phyloP scores from a whole-genome alignment of 192 early-diverging fungal genomes.

The Spizellomyces punctatus region DNA sequence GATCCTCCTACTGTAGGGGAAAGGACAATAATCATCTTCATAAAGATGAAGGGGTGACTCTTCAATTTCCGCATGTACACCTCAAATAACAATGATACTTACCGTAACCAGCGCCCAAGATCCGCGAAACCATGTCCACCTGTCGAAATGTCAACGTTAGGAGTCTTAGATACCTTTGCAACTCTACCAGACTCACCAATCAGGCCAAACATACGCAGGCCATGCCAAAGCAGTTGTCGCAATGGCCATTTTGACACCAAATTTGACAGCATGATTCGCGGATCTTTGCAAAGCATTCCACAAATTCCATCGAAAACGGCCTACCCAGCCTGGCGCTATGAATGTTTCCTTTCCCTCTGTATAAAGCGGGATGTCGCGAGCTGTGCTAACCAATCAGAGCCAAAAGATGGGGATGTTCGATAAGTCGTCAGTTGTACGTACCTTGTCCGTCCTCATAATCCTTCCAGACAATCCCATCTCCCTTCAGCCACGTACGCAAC shows the following conservation, averaged over 20 bases:
- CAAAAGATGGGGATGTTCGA: background rate
- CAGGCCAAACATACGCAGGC: slow-evolving; percentile 32
- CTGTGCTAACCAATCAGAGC: background rate
- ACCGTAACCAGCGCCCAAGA: slow-evolving; percentile 82
- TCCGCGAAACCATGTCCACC: slow-evolving; percentile 50
- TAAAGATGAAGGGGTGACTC: background rate
- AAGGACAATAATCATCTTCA: slow-evolving; percentile 69
- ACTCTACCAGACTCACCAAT: slow-evolving; percentile 3
- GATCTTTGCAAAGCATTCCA: slow-evolving; percentile 10
- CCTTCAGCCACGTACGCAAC: slow-evolving; percentile 17
- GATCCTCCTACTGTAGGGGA: slow-evolving; percentile 84
- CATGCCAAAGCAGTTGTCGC: slow-evolving; percentile 17
- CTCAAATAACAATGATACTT: background rate
- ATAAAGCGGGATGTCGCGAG: slow-evolving; percentile 25
- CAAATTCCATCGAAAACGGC: slow-evolving; percentile 3
- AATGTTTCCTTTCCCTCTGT: slow-evolving; percentile 32
- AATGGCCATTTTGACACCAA: slow-evolving; percentile 29
- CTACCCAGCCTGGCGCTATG: slow-evolving; percentile 19
- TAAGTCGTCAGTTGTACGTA: background rate
- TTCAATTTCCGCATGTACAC: too few relatives aligned
- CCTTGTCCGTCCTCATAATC: slow-evolving; percentile 3
- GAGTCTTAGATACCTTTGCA: background rate
- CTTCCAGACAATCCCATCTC: slow-evolving; percentile 1
- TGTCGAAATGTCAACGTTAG: background rate
- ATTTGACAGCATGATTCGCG: slow-evolving; percentile 6